Evolutionary conservation across 257 asterid species (phyloP), one percentile per base, ranked within the genome.

Genomic region (Capsicum pubescens): DNA sequence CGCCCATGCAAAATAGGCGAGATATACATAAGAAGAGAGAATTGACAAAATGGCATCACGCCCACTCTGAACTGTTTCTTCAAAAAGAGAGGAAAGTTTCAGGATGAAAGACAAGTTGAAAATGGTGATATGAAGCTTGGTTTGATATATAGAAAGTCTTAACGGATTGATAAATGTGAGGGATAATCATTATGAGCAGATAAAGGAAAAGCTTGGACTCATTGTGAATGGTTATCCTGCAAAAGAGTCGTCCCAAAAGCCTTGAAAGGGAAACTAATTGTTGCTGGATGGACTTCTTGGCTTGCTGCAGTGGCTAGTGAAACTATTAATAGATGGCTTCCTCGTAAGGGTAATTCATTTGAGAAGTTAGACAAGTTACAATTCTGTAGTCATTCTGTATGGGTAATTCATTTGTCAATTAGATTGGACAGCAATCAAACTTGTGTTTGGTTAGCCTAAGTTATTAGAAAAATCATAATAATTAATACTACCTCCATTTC

Each of bases 211-310:
- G 78, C 87, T 71, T 84, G 91, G 87, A 78, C 88, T 85, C 44
- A 66, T 84, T 71, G 82, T 87, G 71, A 86, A 85, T 80, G 85
- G 87, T 82, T 87, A 87, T 85, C 93, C 95, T 5, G 87, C 84
- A 32, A 80, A 90, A 91, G 93, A 77, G 89, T 82, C 54, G 85
- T 97, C 83, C 97, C 97, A 5, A 91, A 88, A 83, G 95, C 95
- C 17, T 58, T 87, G 26, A 96, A 93, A 88, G 99, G 93, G 19
- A 98, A 97, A 82, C 95, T 90, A 72, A 85, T 95, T 83, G 95
- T 97, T 14, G 99, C 97, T 1, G 99, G 98, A 55, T 97, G 99
- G 99, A 98, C 99, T 44, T 84, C 95, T 87, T 97, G 99, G 99
- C 93, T 97, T 11, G 97, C 90, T 80, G 87, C 91, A 0, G 98